Evolutionary conservation across 2,329 filamentous ascomycete species (phyloP), one percentile per base, ranked within the genome.

Genomic region (Dothistroma septosporum): DNA sequence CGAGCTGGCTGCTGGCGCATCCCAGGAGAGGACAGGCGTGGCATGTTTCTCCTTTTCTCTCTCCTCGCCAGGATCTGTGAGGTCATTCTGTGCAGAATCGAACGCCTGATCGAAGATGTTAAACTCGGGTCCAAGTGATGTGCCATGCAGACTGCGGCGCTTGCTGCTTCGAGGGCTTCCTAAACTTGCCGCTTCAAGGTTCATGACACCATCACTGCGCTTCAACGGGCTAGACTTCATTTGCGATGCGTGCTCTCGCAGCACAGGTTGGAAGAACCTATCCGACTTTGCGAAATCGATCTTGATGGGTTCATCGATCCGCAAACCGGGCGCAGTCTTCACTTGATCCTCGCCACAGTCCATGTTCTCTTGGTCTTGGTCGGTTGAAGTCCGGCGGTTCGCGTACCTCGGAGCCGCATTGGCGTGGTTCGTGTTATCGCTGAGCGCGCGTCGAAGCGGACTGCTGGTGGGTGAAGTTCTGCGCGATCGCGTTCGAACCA

Each of bases 181-280:
- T 59, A 89, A 81, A 68, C 83, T 88, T 31, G 86, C 82, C 65
- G 90, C 88, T 70, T 96, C 92, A 53, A 95, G 78, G 70, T 91
- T 91, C 89, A 96, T 93, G 55, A 88, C 88, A 48, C 90, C 88
- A 78, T 97, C 93, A 72, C 89, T 93, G 69, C 94, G 87, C 82
- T 97, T 97, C 68, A 97, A 79, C 5, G 93, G 92, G 73, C 93
- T 96, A 6, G 88, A 87, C 62, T 86, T 85, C 21, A 83, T 79
- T 19, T 84, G 79, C 53, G 80, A 77, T 52, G 80, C 76, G 55
- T 78, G 68, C 66, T 80, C 78, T 66, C 77, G 76, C 70, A 81
- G 76, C 53, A 73, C 62, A 61, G 74, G 67, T 73, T 78, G 73
- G 1, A 75, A 61, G 12, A 72, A 61, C 41, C 80, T 82, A 63